Evolutionary conservation across 768 basidiomycete genomes (phyloP), one percentile per base, ranked within the genome.

Genomic region (Boletus pseudo-olivaceus): DNA sequence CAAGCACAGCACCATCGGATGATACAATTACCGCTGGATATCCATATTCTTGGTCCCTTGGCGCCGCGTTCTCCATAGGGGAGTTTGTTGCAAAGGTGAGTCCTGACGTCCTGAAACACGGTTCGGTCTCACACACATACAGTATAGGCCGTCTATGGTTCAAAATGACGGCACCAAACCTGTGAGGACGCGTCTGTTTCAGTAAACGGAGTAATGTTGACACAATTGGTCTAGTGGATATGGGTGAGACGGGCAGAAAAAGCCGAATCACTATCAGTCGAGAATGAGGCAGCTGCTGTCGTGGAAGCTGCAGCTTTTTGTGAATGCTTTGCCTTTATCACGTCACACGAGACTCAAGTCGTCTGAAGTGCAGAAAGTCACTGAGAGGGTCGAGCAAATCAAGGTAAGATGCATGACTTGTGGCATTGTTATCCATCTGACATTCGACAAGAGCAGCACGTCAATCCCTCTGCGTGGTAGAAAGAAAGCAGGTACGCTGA

Each of bases 91-190:
- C 65, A 35, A 85, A 87, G 71, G 85, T 64, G 41, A 14, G 41
- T 79, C 53, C 9, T 32, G 14, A 26, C 7, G 14, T 20, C 17
- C 50, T 23, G 12, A 32, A 30, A 39, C 41, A 41, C 2, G 7
- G 8, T 37, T 51, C 23, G 10, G 7, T 34, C 55, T 54, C 30
- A 58, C 53, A 19, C 29, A 9, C 17, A 10, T 37, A n/a, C 56
- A 89, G 87, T 87, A 82, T 58, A 85, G 77, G 49, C 88, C 88
- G 1, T 88, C 87, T 17, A 85, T 89, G 86, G 83, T 88, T 10
- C 82, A 87, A 59, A 81, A 90, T 63, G 85, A 89, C 54, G 88
- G 87, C 5, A 84, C 76, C 0, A 89, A 88, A 67, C 87, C 87
- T 40, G 88, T 88, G 53, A 65, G 82, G 56, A 51, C 14, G 12